Base-by-base conservation (phyloP, 2,329 filamentous ascomycete species). In the Aspergillus fumigatiaffinis region DNA sequence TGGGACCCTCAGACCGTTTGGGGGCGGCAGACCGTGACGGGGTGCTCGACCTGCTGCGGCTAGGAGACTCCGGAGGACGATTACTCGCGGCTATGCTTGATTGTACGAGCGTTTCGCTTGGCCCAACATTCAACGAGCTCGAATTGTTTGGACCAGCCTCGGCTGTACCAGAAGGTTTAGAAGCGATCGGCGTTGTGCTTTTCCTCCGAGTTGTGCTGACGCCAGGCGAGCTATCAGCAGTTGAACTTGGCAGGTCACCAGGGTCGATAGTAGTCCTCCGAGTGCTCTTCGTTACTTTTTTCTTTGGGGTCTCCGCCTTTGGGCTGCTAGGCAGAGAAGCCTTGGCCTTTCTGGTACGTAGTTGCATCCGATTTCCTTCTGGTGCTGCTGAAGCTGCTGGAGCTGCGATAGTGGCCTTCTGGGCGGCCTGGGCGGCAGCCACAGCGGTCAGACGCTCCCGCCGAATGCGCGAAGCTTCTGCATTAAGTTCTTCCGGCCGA, bases 401-500 rank as follows among this genome's bases (percentile, higher is more conserved):
- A 7, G 52, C 21, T 12, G 52, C 20, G 8, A 55, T 51, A 21
- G 66, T 65, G 28, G 77, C 68, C 12, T 73, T 70, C 9, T 75
- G 63, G 14, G 75, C 69, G 20, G 73, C 67, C 8, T 75, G 63
- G 14, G 75, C 69, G n/a, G 73, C 67, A 17, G 73, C 79, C 29
- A 82, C 75, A 9, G 78, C 72, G 14, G 83, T 82, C 67, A 88
- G 85, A 5, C 85, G 83, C 62, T 93, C 90, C 66, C 83, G 79
- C 66, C 88, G 77, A 60, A 80, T 76, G 64, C 86, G 76, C 54
- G 83, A 84, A 23, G 86, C 85, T 68, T 90, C 87, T 0, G 84
- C 84, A 58, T 88, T 88, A 6, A 97, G 80, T 49, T 97, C 92
- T 64, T 95, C 90, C 8, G 87, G 82, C 32, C 80, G 88, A 73